Conservation (phyloP, 2,329 filamentous ascomycete species). For the Diaporthe citri region DNA sequence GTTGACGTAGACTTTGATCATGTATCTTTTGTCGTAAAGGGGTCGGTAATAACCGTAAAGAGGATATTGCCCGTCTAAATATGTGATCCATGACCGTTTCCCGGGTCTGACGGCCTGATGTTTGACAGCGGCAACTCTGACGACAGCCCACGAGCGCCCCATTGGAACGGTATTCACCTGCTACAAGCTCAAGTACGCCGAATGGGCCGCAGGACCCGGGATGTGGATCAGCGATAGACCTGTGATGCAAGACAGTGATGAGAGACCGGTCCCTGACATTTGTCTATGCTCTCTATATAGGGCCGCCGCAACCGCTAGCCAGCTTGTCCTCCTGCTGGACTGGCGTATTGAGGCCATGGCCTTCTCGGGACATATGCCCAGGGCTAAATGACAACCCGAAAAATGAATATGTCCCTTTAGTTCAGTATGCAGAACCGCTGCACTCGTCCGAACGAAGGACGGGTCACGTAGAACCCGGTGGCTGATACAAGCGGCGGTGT, state of each 20-base stretch:
- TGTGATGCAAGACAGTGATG: neutral
- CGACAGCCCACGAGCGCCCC: neutral
- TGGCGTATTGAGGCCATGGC: neutral
- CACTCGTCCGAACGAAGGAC: neutral
- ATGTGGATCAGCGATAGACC: neutral
- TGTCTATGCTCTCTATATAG: neutral
- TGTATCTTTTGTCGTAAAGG: neutral
- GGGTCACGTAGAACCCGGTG: neutral
- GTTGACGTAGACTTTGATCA: neutral
- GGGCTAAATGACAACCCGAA: neutral
- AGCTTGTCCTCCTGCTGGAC: no score
- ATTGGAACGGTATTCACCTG: neutral
- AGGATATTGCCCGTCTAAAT: no score
- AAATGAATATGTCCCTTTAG: neutral
- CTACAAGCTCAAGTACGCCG: neutral
- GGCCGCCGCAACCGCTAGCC: neutral
- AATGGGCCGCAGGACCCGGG: no score
- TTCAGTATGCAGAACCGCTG: neutral
- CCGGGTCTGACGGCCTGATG: no score
- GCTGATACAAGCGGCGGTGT: neutral
- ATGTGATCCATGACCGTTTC: neutral
- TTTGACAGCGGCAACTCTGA: no score
- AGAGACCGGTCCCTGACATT: neutral
- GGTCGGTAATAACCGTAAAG: neutral
- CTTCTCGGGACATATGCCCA: neutral